Percentiles rank a stretch among this genome's conserved stretches.
These are phyloP conservation scores for Herpotrichia juniperi DNA, from an alignment of 2,329 filamentous ascomycete genomes.

Conservation along the genomic window DNA sequence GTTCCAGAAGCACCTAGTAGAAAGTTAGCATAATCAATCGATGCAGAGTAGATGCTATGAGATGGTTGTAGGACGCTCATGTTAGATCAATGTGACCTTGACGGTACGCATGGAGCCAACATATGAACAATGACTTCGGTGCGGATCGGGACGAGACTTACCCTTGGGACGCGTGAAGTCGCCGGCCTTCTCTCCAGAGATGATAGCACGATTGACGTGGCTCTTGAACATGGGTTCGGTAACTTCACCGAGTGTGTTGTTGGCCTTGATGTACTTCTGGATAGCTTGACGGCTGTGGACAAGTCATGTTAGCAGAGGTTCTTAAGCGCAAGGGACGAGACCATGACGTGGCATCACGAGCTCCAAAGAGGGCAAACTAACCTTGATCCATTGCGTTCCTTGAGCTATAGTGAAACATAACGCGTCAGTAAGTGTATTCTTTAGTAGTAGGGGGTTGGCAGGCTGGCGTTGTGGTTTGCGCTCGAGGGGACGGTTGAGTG, in stretches of 20 bases:
- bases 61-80: background rate
- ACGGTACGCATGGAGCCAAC: background rate
- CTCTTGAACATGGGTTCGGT: constrained; percentile 67
- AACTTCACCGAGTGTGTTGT: constrained; percentile 67
- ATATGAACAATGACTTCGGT: constrained; percentile 1
- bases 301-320: constrained; percentile 41
- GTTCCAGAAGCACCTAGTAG: constrained; percentile 77
- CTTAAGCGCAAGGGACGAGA: constrained; percentile 24
- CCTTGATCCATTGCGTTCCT: constrained; percentile 74
- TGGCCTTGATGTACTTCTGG: constrained; percentile 76
- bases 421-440: constrained; percentile 54
- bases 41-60: background rate
- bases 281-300: constrained; percentile 68
- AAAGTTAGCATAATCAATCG: constrained; percentile 29
- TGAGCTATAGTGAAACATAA: constrained; percentile 61
- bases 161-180: constrained; percentile 91
- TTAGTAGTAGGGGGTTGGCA: constrained; percentile 11
- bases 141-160: constrained; percentile 52
- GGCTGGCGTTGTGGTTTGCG: constrained; percentile 33
- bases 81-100: background rate
- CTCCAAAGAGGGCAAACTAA: constrained; percentile 53
- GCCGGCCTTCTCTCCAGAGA: constrained; percentile 82
- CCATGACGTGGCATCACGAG: constrained; percentile 33
- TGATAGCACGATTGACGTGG: constrained; percentile 86
- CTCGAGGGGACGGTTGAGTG: constrained; percentile 38